These are phyloP conservation scores for Warburgia ugandensis DNA, from an alignment of 164 flowering plant genomes.

Conservation along the genomic window DNA sequence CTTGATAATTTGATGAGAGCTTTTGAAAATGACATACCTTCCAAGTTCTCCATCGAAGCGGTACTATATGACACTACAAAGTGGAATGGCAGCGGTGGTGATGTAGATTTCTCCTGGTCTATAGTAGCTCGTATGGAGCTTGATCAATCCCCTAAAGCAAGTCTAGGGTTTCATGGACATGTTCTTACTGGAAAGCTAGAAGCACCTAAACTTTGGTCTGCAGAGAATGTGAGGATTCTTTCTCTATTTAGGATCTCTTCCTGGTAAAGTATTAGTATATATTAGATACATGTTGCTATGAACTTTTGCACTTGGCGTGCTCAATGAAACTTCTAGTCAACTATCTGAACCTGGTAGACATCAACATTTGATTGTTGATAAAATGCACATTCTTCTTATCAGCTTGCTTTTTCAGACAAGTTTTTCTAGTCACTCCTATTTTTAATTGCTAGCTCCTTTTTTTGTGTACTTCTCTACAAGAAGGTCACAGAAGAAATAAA, in stretches of 20 bases:
- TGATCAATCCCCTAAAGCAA: slow-evolving; percentile 18
- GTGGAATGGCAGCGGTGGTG: slow-evolving; percentile 35
- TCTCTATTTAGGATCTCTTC: background rate
- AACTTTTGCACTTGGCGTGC: no score
- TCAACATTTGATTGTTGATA: no score
- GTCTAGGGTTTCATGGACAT: slow-evolving; percentile 62
- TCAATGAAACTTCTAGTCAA: no score
- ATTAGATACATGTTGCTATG: no score
- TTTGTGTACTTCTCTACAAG: no score
- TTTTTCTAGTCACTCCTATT: no score
- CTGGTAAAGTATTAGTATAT: background rate
- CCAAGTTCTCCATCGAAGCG: slow-evolving; percentile 62
- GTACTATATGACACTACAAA: slow-evolving; percentile 53
- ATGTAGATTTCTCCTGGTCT: slow-evolving; percentile 39
- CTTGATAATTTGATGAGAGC: slow-evolving; percentile 39
- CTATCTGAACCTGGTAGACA: no score
- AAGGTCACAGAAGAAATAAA: no score
- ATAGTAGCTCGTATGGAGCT: slow-evolving; percentile 41
- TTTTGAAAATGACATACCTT: slow-evolving; percentile 28
- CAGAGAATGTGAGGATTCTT: slow-evolving; percentile 64
- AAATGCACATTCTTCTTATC: no score
- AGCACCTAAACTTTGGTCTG: slow-evolving; percentile 90
- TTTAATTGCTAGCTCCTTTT: no score
- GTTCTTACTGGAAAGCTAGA: slow-evolving; percentile 56
- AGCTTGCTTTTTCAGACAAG: no score